Evolutionary conservation across 2,329 filamentous ascomycete genomes (phyloP), one percentile per base, ranked within the genome.

Genomic region (Epichloe scottii): DNA sequence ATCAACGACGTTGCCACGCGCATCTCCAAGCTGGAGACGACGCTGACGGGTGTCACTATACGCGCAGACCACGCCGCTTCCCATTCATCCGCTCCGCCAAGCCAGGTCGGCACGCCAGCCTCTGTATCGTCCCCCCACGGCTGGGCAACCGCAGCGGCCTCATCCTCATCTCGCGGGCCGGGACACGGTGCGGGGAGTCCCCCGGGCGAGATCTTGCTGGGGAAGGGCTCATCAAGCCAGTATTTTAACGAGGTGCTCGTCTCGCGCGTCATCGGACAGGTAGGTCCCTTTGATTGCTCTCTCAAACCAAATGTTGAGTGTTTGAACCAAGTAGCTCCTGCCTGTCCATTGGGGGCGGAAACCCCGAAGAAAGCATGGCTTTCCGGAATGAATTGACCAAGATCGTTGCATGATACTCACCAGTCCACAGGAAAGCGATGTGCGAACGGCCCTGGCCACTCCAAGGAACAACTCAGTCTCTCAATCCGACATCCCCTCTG

Each of bases 211-310:
- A 53, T 68, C 7, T 49, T 68, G 34, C 48, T 68, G 0, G 58
- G 59, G 5, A 65, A 65, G 33, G 66, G 66, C 1, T 60, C 58
- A 5, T 56, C 59, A 2, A 67, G 61, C 33, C 64, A 66, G 41
- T 68, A 67, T 39, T 65, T 67, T n/a, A 67, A 68, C 48, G 66
- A 68, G 53, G 58, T 65, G 6, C 52, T 68, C 11, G 56, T 68
- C 1, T 67, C 66, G 2, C 57, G 61, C 4, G 64, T 66, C 1
- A 63, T 68, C 35, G 62, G 66, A 48, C 60, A 66, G 57, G 66
- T 63, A 42, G 48, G 40, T 30, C n/a, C 30, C 21, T 52, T 4
- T 15, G 8, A 15, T 34, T 1, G 11, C 40, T 42, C 17, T 15
- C 14, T 30, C 26, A 10, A 10, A 1, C 26, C 26, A 30, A 10